Evolutionary conservation across 1,139 yeast species (phyloP).

Genomic region (Geotrichum macrosporum): DNA sequence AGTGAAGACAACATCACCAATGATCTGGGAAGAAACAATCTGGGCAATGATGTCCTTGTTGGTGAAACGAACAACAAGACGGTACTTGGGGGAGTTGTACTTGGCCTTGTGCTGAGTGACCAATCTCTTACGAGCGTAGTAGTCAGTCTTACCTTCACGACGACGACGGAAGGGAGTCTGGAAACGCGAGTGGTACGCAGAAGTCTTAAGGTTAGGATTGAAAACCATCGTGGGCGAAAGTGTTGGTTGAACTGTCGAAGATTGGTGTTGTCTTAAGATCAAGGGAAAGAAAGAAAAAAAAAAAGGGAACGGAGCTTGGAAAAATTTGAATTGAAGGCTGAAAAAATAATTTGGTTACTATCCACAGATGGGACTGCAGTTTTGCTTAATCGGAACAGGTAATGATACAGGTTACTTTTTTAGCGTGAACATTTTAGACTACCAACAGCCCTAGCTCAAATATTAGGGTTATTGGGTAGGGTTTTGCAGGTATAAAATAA

Average conservation of each 20-base stretch:
- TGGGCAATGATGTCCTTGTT: constrained; percentile 99
- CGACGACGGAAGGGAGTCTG: constrained; percentile 99
- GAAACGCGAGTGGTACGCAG: constrained; percentile 99
- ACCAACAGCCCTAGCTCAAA: neutral
- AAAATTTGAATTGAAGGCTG: neutral
- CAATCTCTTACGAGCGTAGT: constrained; percentile 99
- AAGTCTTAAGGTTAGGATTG: constrained; percentile 65
- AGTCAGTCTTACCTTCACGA: constrained; percentile 99
- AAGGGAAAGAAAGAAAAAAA: constrained; percentile 12
- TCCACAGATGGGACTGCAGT: constrained; percentile 5
- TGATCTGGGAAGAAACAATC: constrained; percentile 91
- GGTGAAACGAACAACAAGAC: constrained; percentile 99
- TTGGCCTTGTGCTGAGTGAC: constrained; percentile 99
- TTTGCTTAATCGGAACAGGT: neutral
- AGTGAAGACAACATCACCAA: constrained; percentile 93
- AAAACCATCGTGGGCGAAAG: constrained; percentile 54
- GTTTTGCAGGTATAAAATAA: neutral
- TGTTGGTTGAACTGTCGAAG: constrained; percentile 4
- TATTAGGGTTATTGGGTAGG: neutral
- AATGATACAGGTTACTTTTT: neutral
- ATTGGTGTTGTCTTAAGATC: constrained; percentile 4
- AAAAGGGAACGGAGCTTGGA: neutral
- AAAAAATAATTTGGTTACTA: neutral
- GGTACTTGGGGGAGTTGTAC: constrained; percentile 99
- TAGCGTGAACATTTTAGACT: neutral